Evolutionary conservation across 2,329 filamentous ascomycete genomes (phyloP), one percentile per base, ranked within the genome.

Genomic region (Fusarium sp.): DNA sequence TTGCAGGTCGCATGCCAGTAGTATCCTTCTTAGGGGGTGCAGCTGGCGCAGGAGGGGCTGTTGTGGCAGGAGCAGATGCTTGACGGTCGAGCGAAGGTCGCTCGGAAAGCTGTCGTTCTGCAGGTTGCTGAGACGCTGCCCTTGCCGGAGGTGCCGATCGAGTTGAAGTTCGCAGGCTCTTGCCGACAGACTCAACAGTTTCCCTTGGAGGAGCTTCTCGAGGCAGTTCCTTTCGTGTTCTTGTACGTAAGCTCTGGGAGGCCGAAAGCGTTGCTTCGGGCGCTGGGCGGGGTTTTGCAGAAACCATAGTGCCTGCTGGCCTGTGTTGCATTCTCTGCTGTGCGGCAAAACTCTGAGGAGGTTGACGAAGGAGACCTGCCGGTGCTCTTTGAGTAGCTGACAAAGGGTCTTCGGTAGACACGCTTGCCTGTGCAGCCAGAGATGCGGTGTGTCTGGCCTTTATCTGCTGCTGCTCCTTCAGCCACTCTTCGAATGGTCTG

Each of bases 321-420:
- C 85, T 85, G 73, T 85, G 85, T 70, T 90, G 89, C 30, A 89
- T 88, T 73, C 90, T 83, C 74, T 92, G 90, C 74, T 92, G 90
- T 8, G 90, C 90, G 18, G 90, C 90, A 79, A 91, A 92, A 78
- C 90, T 92, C 78, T 92, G 90, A 15, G 89, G 89, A 6, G 86
- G 88, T 41, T 85, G 87, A 41, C 86, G 84, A 28, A 90, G 79
- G 10, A 89, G 80, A 9, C 84, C 85, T 0, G 84, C 80, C 1
- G 84, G 82, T 3, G 79, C 79, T 57, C 80, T 80, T 68, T 84
- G 83, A 8, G 79, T 75, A 45, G 75, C 57, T 13, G 77, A 72
- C 17, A 78, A 76, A 47, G 82, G 80, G 38, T 86, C 83, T 38
- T 84, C 83, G 15, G 78, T 77, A 36, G 76, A 78, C 6, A 56